phyloP scores from a whole-genome alignment of 1,284 basidiomycete genomes.

The Thelephora terrestris region DNA sequence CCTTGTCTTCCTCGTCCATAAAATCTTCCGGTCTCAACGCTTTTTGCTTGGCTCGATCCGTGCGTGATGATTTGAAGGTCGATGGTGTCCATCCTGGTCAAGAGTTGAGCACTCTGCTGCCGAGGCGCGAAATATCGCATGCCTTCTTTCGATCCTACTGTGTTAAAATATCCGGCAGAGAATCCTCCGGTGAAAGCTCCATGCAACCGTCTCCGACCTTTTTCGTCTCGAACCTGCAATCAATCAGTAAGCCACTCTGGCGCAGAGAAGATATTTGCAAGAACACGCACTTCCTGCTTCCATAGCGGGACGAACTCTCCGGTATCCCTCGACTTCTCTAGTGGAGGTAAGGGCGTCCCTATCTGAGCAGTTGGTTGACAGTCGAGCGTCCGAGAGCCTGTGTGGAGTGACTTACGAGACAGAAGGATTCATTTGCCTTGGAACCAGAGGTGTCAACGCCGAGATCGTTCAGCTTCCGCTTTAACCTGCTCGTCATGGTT shows the following conservation, averaged over 20 bases:
- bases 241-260: slow-evolving; percentile 4
- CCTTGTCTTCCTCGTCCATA: slow-evolving; percentile 98
- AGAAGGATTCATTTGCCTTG: slow-evolving; percentile 80
- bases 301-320: slow-evolving; percentile 94
- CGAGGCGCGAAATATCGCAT: slow-evolving; percentile 10
- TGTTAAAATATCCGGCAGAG: slow-evolving; percentile 96
- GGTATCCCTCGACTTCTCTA: slow-evolving; percentile 81
- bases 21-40: slow-evolving; percentile 75
- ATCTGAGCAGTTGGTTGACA: slow-evolving; percentile 39
- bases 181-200: slow-evolving; percentile 98
- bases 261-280: neutral
- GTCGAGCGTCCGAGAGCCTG: slow-evolving; percentile 3
- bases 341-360: slow-evolving; percentile 84
- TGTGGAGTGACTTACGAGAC: slow-evolving; percentile 45
- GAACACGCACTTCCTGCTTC: slow-evolving; percentile 80
- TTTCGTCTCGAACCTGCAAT: slow-evolving; percentile 80
- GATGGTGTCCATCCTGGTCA: slow-evolving; percentile 83
- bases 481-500: slow-evolving; percentile 46
- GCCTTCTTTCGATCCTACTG: slow-evolving; percentile 94
- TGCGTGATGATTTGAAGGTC: slow-evolving; percentile 82
- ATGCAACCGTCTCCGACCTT: slow-evolving; percentile 86
- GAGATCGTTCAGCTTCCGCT: slow-evolving; percentile 74
- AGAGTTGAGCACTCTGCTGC: neutral
- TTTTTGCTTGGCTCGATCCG: slow-evolving; percentile 59
- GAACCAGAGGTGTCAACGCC: slow-evolving; percentile 61